Base-by-base conservation (phyloP, 805 yeast genomes). In the Candida yuanshanica region DNA sequence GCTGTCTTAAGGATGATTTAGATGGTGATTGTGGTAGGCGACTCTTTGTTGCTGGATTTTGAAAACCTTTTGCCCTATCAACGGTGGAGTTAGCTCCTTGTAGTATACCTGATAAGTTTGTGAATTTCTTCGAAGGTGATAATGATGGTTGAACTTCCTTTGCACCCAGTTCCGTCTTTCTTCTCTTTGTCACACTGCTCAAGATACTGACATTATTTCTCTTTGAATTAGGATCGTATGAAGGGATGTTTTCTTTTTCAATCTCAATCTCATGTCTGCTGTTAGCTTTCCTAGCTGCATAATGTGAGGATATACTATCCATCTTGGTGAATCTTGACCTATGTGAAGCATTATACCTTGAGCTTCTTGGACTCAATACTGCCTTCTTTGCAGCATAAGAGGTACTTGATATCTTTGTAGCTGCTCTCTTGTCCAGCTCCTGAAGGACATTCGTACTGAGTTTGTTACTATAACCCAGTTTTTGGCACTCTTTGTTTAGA, bases 401-500 rank as follows among this genome's bases (percentile, higher is more conserved):
- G 10, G 37, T 16, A 11, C 16, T 12, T 4, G 16, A 14, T 20
- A 29, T 20, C 35, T 44, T 46, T 33, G 46, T 41, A 29, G 50
- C 56, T 33, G 68, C 65, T 39, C 68, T 49, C 36, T 53, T 49
- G 39, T 64, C 66, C 33, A 64, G 42, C 45, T 64, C 69, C 29
- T 52, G 42, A 5, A 64, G 45, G 2, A 64, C 67, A 16, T 59
- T 61, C 18, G 49, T 53, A 16, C 67, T 64, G 33, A 64, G 44
- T 37, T 54, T 54, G 42, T 56, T 59, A 20, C 66, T 60, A 31
- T 56, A 63, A 4, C 66, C 66, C 35, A 60, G 35, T 14, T 43
- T 41, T 7, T 44, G 36, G 31, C 55, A 47, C 25, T 50, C 40
- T 8, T 18, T 26, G 16, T 42, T 27, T 13, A 39, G 41, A 16